Percentiles rank a stretch among this genome's conserved stretches.
These are phyloP conservation scores for Puccinia sorghi DNA, from an alignment of 1,284 basidiomycete genomes.

Conservation along the genomic window DNA sequence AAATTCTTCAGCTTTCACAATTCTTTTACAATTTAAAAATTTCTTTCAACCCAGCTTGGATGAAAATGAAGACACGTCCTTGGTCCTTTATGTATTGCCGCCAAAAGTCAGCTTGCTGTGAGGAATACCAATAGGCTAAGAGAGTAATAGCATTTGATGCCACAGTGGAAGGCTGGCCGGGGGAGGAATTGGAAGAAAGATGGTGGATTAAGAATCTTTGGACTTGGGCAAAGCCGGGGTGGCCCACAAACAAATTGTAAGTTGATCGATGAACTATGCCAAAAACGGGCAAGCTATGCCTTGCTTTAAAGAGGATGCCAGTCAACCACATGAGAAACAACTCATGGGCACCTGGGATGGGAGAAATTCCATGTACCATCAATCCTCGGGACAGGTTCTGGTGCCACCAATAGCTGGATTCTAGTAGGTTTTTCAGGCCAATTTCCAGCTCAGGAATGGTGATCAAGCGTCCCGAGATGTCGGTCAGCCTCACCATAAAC, in stretches of 20 bases:
- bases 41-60: too few relatives aligned
- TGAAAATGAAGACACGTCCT: too few relatives aligned
- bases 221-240: background rate
- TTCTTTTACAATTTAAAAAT: too few relatives aligned
- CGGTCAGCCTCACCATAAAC: background rate
- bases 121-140: background rate
- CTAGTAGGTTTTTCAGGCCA: background rate
- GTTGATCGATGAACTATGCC: background rate
- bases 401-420: background rate
- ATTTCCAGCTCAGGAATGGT: background rate
- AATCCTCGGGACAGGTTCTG: background rate
- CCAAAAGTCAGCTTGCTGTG: too few relatives aligned
- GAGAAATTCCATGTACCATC: background rate
- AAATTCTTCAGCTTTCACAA: too few relatives aligned
- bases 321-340: background rate
- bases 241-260: background rate
- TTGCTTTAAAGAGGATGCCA: background rate
- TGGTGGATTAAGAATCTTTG: conserved; percentile 3
- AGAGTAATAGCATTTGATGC: background rate
- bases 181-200: background rate
- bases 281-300: background rate
- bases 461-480: background rate
- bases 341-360: background rate
- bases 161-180: background rate
- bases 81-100: too few relatives aligned